Percentiles rank a stretch among this genome's conserved stretches.
Conservation (phyloP, 2,329 filamentous ascomycete species). For the Monilinia laxa region DNA sequence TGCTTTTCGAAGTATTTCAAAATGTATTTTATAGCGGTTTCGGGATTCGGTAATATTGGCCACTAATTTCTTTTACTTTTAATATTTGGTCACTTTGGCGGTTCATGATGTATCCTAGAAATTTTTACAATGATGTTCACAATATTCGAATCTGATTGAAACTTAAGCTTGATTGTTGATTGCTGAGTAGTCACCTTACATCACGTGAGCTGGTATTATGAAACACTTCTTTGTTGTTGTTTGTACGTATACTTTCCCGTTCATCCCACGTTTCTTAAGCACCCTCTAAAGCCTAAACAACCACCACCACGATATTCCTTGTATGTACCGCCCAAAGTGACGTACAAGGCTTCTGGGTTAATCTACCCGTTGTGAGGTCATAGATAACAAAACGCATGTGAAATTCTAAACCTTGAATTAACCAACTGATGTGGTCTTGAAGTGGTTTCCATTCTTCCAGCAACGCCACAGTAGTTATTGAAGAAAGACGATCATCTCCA, state of each 20-base stretch:
- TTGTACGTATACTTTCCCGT: neutral
- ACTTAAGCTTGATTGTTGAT: neutral
- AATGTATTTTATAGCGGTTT: slow-evolving; percentile 21
- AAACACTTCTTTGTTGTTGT: neutral
- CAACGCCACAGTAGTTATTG: neutral
- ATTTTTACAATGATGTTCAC: slow-evolving; percentile 8
- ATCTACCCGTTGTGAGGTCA: slow-evolving; percentile 11
- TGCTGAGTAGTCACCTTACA: too few species aligned
- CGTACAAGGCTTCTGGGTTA: slow-evolving; percentile 10
- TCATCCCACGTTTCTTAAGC: neutral
- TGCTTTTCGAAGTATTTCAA: slow-evolving; percentile 7
- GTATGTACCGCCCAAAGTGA: slow-evolving; percentile 2
- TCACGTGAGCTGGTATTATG: neutral
- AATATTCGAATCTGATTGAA: neutral
- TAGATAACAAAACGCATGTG: neutral
- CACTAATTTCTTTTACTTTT: neutral
- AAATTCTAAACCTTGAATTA: slow-evolving; percentile 15
- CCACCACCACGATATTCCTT: neutral
- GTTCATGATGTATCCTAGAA: slow-evolving; percentile 18
- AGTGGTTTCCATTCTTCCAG: neutral
- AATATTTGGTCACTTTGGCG: neutral
- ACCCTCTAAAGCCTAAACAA: neutral
- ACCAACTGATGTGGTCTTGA: neutral
- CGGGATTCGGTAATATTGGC: slow-evolving; percentile 4
- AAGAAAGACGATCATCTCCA: slow-evolving; percentile 14